Conservation (phyloP, 2,329 filamentous ascomycete genomes). For the Monosporascus sp. region DNA sequence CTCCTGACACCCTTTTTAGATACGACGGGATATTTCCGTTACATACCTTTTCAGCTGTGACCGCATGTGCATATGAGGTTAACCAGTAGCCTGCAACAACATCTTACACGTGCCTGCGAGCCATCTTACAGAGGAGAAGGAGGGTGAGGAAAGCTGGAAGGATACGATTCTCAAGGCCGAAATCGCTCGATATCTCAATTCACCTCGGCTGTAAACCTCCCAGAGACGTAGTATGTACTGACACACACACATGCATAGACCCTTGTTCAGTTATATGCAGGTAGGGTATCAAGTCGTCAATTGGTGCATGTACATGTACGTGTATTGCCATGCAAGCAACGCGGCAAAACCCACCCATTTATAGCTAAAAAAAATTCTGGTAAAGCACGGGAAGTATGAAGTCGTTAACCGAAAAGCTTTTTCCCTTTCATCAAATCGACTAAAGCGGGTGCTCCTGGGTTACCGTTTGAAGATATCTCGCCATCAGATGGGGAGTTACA, state of each 20-base stretch:
- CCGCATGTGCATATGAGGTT: neutral
- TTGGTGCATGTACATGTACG: neutral
- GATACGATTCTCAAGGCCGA: neutral
- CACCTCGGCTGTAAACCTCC: constrained; percentile 1
- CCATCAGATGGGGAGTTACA: too few species aligned
- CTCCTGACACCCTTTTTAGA: too few species aligned
- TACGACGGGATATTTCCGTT: neutral
- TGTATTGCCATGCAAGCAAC: too few species aligned
- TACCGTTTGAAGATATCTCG: too few species aligned
- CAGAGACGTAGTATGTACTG: constrained; percentile 2
- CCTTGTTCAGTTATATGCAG: constrained; percentile 1
- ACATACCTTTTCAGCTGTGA: neutral
- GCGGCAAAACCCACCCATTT: too few species aligned
- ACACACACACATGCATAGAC: neutral
- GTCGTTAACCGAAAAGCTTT: too few species aligned
- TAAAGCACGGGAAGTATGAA: too few species aligned
- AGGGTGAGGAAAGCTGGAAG: neutral
- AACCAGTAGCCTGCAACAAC: neutral
- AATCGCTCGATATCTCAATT: neutral
- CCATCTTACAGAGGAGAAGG: neutral
- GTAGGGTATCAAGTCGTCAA: neutral
- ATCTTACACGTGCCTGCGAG: too few species aligned
- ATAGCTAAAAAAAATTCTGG: too few species aligned
- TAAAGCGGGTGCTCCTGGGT: too few species aligned
- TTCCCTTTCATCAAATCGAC: too few species aligned